Evolutionary conservation across 1,139 yeast genomes (phyloP), one percentile per base, ranked within the genome.

Genomic region (Diutina scorzettiae): DNA sequence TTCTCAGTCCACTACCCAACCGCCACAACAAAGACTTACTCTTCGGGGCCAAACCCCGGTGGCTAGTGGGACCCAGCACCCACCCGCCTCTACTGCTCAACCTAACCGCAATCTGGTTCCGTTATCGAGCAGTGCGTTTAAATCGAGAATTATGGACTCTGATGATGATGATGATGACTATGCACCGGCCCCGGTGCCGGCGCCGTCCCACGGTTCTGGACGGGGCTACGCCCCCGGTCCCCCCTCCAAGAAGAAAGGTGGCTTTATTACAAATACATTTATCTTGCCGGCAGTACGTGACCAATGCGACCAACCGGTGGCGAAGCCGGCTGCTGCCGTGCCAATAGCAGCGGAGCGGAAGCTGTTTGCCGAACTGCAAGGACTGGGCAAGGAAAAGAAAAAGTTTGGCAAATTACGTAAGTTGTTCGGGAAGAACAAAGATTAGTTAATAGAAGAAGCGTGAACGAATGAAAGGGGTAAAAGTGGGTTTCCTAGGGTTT

Each of bases 391-490:
- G 50, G 75, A 75, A 60, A 64, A 63, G 49, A 66, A 63, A 48
- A 60, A 70, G 18, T 69, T 77, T 49, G 73, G 76, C 20, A 77
- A 75, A 53, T 62, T 80, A 44, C 75, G 76, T 53, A 78, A 75
- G 53, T 54, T 80, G 40, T 80, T 80, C 55, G 82, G 83, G 3
- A 69, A 69, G 52, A 53, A 29, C 29, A 34, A 34, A 17, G 39
- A 23, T 4, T 34, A 34, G 12, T 5, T 5, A 9, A 27, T 12
- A 12, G 30, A 12, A 24, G 11, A 24, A n/a, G n/a, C n/a, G n/a
- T n/a, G n/a, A n/a, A n/a, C n/a, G n/a, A n/a, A n/a, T n/a, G n/a
- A n/a, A n/a, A n/a, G n/a, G n/a, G n/a, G n/a, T n/a, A n/a, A n/a
- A n/a, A n/a, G n/a, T n/a, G n/a, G n/a, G n/a, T n/a, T n/a, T n/a